phyloP scores from a whole-genome alignment of 768 basidiomycete species.

The Podaxis sp. region DNA sequence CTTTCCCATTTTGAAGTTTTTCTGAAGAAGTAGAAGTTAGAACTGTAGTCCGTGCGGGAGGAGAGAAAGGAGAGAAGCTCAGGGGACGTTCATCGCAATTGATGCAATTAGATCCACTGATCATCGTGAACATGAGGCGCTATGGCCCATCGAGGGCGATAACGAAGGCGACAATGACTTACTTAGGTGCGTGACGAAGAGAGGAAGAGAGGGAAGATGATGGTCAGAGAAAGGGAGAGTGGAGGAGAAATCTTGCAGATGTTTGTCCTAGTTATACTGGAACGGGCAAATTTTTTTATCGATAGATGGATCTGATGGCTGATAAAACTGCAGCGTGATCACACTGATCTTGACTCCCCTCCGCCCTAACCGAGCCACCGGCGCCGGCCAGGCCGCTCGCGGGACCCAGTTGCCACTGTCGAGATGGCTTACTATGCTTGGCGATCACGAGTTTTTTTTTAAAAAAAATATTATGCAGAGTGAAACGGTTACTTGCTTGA shows the following conservation, averaged over 20 bases:
- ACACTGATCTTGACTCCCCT: constrained; percentile 37
- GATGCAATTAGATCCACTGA: constrained; percentile 24
- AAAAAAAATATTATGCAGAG: not conserved
- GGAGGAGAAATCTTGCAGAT: constrained; percentile 30
- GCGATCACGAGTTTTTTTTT: too few species aligned
- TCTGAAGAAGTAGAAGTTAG: constrained; percentile 32
- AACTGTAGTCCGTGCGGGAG: constrained; percentile 22
- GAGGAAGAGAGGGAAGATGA: constrained; percentile 36
- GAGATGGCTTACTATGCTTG: too few species aligned
- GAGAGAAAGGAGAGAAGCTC: constrained; percentile 14
- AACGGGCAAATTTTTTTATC: constrained; percentile 57
- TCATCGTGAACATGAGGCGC: constrained; percentile 6
- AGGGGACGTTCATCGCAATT: constrained; percentile 19
- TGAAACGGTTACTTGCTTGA: not conserved
- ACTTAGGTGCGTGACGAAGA: constrained; percentile 31
- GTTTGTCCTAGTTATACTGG: constrained; percentile 62
- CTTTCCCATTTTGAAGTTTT: constrained; percentile 85
- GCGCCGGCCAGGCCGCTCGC: constrained; percentile 11
- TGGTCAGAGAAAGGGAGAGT: constrained; percentile 40
- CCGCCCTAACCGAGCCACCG: constrained; percentile 24
- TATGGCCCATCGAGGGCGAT: constrained; percentile 6
- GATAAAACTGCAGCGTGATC: constrained; percentile 42
- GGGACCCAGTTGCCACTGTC: not conserved
- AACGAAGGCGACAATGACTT: constrained; percentile 20
- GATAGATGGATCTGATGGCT: constrained; percentile 50